Percentiles rank a stretch among this genome's conserved stretches.
These are phyloP conservation scores for Herpetospermum pedunculosum DNA, from an alignment of 306 rosid genomes.

Conservation along the genomic window DNA sequence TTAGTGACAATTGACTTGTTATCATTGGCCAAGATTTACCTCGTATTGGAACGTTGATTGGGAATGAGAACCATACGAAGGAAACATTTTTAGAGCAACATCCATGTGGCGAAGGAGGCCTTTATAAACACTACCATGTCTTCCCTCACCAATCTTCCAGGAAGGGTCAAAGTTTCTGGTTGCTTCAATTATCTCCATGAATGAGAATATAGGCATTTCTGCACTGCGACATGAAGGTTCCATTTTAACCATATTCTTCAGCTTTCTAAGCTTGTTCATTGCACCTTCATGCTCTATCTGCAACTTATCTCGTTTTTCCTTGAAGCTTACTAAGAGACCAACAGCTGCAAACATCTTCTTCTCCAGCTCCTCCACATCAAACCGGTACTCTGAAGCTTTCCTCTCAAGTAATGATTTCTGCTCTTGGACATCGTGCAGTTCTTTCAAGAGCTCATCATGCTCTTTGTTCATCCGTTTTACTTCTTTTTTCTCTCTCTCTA, in stretches of 20 bases:
- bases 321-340: conserved; percentile 64
- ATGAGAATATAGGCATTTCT: conserved; percentile 67
- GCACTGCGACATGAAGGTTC: conserved; percentile 22
- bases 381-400: conserved; percentile 37
- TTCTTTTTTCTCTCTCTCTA: conserved; percentile 37
- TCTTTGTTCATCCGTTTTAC: conserved; percentile 34
- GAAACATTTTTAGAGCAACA: conserved; percentile 89
- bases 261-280: conserved; percentile 32
- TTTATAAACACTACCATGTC: conserved; percentile 71
- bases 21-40: conserved; percentile 37
- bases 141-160: conserved; percentile 91
- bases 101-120: conserved; percentile 64
- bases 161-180: conserved; percentile 75
- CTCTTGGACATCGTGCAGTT: conserved; percentile 32
- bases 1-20: background rate
- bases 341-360: conserved; percentile 72
- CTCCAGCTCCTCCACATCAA: conserved; percentile 48
- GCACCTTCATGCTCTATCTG: conserved; percentile 43
- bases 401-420: conserved; percentile 35
- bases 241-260: conserved; percentile 30
- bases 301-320: conserved; percentile 59
- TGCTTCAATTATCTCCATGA: conserved; percentile 77
- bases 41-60: conserved; percentile 45
- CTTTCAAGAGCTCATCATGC: conserved; percentile 25
- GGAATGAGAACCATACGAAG: conserved; percentile 71